Conservation (phyloP, 2,329 filamentous ascomycete genomes). For the Fusarium sp. region DNA sequence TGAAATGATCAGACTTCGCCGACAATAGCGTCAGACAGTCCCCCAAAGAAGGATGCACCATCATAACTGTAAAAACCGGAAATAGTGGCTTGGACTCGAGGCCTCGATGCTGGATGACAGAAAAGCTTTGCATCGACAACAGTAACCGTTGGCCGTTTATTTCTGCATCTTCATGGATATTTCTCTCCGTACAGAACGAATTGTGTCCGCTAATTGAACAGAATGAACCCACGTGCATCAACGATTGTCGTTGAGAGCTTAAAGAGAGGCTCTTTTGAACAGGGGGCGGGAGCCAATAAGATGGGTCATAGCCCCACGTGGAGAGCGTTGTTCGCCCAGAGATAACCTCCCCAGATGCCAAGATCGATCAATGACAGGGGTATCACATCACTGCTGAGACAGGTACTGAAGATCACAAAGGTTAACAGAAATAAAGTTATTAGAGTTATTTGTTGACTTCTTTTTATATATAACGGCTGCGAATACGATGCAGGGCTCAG, state of each 20-base stretch:
- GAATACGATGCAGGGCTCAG: neutral
- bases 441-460: neutral
- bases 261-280: constrained; percentile 13
- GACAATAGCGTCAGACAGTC: neutral
- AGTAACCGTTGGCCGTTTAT: fast-evolving
- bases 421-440: neutral
- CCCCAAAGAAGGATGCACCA: neutral
- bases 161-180: fast-evolving
- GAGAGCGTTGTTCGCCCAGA: constrained; percentile 27
- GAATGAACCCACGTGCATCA: constrained; percentile 32
- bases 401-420: neutral
- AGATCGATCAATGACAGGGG: constrained; percentile 19
- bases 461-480: neutral
- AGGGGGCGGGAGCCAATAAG: constrained; percentile 16
- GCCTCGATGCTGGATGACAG: neutral
- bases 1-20: neutral
- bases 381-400: neutral
- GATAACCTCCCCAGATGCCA: constrained; percentile 25
- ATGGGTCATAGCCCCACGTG: constrained; percentile 20
- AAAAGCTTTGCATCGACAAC: fast-evolving
- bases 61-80: neutral
- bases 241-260: constrained; percentile 29
- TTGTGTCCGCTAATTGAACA: neutral
- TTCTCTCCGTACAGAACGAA: neutral
- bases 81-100: neutral